Evolutionary conservation across 1,284 basidiomycete genomes (phyloP).

Genomic region (Gymnopus androsaceus): DNA sequence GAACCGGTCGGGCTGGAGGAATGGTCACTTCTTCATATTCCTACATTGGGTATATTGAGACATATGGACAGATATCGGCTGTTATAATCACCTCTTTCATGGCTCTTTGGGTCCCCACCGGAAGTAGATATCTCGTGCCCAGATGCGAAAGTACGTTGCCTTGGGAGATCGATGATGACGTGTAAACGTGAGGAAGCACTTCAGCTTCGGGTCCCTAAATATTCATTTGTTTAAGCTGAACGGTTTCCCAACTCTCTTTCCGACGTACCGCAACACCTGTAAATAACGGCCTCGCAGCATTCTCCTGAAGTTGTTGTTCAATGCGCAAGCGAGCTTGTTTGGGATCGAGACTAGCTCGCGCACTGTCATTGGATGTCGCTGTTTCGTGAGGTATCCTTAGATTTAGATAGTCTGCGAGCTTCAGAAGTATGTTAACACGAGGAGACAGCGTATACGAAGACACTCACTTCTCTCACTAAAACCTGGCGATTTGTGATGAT

Average conservation of each 20-base stretch:
- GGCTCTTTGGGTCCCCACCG: conserved; percentile 78
- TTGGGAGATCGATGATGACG: conserved; percentile 59
- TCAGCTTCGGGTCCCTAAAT: conserved; percentile 60
- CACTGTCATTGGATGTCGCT: conserved; percentile 5
- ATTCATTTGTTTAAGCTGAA: no score
- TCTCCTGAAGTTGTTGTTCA: conserved; percentile 63
- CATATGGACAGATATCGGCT: not conserved
- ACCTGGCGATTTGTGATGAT: conserved; percentile 51
- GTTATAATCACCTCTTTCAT: conserved; percentile 58
- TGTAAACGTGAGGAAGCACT: conserved; percentile 89
- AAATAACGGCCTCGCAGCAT: conserved; percentile 72
- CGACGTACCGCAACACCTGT: conserved; percentile 55
- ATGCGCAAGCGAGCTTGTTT: conserved; percentile 66
- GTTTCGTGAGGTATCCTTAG: not conserved
- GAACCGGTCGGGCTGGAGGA: conserved; percentile 83
- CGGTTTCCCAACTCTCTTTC: conserved; percentile 14
- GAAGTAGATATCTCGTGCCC: conserved; percentile 80
- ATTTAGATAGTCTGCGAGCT: not conserved
- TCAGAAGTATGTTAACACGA: not conserved
- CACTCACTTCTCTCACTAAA: conserved; percentile 44
- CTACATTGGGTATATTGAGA: conserved; percentile 31
- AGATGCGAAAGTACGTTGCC: conserved; percentile 75
- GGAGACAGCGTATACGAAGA: not conserved
- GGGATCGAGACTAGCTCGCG: conserved; percentile 42
- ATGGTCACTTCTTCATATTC: conserved; percentile 85